Conservation (phyloP, 1,284 basidiomycete species). For the Exobasidium cylindrosporum region DNA sequence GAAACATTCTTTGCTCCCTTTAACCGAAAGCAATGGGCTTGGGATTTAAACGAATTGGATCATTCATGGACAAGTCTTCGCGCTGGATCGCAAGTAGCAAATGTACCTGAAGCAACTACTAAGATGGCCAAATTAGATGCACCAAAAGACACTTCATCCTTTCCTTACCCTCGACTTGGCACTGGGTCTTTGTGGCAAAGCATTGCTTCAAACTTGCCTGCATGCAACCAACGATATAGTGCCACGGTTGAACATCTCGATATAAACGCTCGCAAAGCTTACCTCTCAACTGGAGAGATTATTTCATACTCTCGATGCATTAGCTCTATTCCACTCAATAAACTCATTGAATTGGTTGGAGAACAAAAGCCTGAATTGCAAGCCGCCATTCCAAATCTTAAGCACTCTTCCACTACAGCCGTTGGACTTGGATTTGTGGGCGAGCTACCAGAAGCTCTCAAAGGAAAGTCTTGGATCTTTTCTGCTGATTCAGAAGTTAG, state of each 20-base stretch:
- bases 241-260: not conserved
- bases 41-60: conserved; percentile 5
- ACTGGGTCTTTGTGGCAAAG: conserved; percentile 4
- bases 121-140: not conserved
- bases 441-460: not conserved
- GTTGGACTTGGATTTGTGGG: conserved; percentile 6
- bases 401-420: conserved; percentile 10
- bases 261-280: not conserved
- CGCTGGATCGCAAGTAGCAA: not conserved
- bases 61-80: conserved; percentile 10
- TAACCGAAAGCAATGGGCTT: conserved; percentile 13
- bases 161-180: conserved; percentile 9
- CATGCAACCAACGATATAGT: conserved; percentile 2
- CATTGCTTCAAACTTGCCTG: not conserved
- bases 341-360: not conserved
- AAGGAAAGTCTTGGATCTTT: conserved; percentile 10
- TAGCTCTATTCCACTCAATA: conserved; percentile 3
- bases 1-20: conserved; percentile 7
- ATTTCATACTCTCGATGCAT: conserved; percentile 6
- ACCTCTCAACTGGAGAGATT: conserved; percentile 3
- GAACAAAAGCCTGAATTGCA: not conserved
- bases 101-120: conserved; percentile 1
- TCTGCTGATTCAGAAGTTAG: conserved; percentile 1
- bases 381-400: not conserved
- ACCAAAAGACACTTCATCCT: not conserved